A percentile compares a stretch with the other conserved stretches of the same genome.
phyloP scores from a whole-genome alignment of 768 basidiomycete genomes.

The Kwoniella dendrophila region DNA sequence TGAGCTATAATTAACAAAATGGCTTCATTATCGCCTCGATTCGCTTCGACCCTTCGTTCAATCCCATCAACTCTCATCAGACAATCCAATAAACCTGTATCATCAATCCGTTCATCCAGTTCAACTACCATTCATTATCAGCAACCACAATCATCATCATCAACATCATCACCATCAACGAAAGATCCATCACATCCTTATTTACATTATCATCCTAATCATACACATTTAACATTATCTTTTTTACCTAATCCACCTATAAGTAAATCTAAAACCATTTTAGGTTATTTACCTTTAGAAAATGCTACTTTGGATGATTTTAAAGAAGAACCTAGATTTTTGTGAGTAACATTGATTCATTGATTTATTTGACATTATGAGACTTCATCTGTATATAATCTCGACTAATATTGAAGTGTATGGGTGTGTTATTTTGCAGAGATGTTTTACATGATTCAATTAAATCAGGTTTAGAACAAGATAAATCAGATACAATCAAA shows the following conservation, averaged over 20 bases:
- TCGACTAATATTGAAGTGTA: neutral
- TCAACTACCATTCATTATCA: neutral
- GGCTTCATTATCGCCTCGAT: too few relatives aligned
- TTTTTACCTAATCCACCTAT: conserved; percentile 47
- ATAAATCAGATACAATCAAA: conserved; percentile 33
- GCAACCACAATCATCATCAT: neutral
- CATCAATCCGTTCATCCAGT: neutral
- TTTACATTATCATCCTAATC: conserved; percentile 49
- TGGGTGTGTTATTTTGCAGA: conserved; percentile 6
- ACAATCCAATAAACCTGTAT: too few relatives aligned
- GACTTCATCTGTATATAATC: neutral
- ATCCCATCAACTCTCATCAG: too few relatives aligned
- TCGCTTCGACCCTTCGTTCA: too few relatives aligned
- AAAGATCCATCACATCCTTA: conserved; percentile 52
- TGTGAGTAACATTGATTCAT: conserved; percentile 33
- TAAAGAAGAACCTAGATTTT: conserved; percentile 44
- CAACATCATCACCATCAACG: conserved; percentile 3
- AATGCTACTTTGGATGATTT: conserved; percentile 46
- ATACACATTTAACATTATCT: conserved; percentile 37
- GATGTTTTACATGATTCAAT: conserved; percentile 44
- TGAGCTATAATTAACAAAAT: too few relatives aligned
- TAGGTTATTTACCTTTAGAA: conserved; percentile 48
- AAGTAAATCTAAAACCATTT: conserved; percentile 33
- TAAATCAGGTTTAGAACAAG: conserved; percentile 32
- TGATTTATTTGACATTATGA: neutral